Base-by-base conservation (phyloP, 495 filamentous ascomycete genomes). In the Tuber brumale region DNA sequence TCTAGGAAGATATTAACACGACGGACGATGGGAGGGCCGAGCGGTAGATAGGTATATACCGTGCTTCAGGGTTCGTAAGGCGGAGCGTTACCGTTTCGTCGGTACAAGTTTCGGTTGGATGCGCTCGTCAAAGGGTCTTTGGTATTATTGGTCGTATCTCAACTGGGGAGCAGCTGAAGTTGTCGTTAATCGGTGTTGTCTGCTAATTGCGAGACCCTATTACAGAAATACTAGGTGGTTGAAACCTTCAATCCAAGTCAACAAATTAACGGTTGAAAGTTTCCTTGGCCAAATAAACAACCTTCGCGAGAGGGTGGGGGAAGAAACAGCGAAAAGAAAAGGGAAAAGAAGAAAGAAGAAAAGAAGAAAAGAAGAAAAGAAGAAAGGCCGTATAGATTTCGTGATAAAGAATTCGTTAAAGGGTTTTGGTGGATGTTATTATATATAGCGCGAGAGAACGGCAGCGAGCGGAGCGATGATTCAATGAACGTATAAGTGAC, bases 1-100 rank as follows among this genome's bases (percentile, higher is more conserved):
- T 66, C 27, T 66, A 66, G 57, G 57, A 66, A 66, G 27, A 66
- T 35, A 66, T 66, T 66, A 66, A 66, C 57, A 66, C 57, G 57
- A 66, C 57, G 27, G 14, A 66, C 27, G 57, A 66, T 66, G 57
- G 14, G 27, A 66, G 57, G 27, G 27, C 18, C 57, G 27, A 66
- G 57, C 27, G 57, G 57, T 66, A 66, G 27, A 5, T 31, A 35
- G 57, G 51, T 61, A 66, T 66, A 31, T 66, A 66, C 57, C 57
- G 57, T 66, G 6, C 12, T 18, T 66, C 57, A 35, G 27, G 51
- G 57, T 61, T 27, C 51, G 51, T 10, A 61, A 27, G 51, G 23
- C 19, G 57, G 57, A 66, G 57, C 57, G 18, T 35, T 18, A 35
- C 27, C 57, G 57, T 66, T 3, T 35, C 57, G 27, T 66, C 27